phyloP scores from a whole-genome alignment of 2,329 filamentous ascomycete genomes.

The Aspergillus sp. region DNA sequence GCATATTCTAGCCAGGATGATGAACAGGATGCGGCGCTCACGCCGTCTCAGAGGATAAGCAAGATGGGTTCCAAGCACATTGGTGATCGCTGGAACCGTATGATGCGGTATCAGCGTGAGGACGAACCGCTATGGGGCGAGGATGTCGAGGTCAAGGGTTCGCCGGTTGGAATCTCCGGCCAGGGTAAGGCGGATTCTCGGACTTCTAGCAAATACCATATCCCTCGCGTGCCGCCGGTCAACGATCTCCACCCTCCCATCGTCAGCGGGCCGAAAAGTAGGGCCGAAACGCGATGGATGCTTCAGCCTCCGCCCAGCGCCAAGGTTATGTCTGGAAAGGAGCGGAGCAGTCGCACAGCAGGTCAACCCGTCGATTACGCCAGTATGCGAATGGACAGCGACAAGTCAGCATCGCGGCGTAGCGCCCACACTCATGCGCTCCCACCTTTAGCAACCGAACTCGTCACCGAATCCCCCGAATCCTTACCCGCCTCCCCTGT shows the following conservation, averaged over 20 bases:
- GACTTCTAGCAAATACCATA: constrained; percentile 58
- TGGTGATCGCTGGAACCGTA: constrained; percentile 70
- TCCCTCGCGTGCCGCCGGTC: constrained; percentile 66
- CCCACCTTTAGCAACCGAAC: constrained; percentile 15
- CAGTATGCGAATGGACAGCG: constrained; percentile 13
- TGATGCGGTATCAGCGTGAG: constrained; percentile 73
- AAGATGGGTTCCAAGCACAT: constrained; percentile 43
- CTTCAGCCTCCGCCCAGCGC: constrained; percentile 86
- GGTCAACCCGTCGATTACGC: constrained; percentile 20
- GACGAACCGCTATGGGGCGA: constrained; percentile 86
- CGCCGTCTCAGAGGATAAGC: constrained; percentile 44
- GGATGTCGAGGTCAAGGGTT: constrained; percentile 51
- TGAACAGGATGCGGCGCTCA: constrained; percentile 9
- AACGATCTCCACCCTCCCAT: constrained; percentile 86
- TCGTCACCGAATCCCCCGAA: neutral
- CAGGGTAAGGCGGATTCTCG: constrained; percentile 37
- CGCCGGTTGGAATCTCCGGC: constrained; percentile 53
- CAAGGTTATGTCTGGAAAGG: constrained; percentile 86
- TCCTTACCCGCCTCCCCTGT: neutral
- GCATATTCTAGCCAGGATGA: constrained; percentile 41
- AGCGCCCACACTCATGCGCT: constrained; percentile 10
- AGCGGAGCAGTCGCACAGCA: constrained; percentile 37
- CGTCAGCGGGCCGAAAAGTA: constrained; percentile 69
- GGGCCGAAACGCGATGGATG: constrained; percentile 82
- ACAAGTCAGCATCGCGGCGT: constrained; percentile 6